Conservation (phyloP, 2,329 filamentous ascomycete genomes). For the Claviceps pusilla region DNA sequence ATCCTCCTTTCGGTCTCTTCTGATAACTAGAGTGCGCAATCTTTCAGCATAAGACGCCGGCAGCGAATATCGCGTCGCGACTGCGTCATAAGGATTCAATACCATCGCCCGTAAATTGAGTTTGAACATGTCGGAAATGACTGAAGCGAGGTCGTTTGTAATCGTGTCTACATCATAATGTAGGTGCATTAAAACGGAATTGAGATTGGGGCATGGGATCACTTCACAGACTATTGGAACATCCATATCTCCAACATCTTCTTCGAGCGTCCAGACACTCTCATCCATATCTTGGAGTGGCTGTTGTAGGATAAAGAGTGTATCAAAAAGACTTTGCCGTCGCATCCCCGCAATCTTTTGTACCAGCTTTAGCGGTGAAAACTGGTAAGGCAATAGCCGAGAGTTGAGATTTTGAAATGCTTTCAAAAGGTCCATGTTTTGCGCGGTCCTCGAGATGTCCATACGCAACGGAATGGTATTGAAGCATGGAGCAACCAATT, state of each 20-base stretch:
- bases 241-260: slow-evolving; percentile 53
- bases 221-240: slow-evolving; percentile 65
- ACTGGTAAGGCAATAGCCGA: slow-evolving; percentile 51
- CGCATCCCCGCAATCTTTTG: slow-evolving; percentile 34
- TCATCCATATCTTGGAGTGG: slow-evolving; percentile 39
- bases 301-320: slow-evolving; percentile 64
- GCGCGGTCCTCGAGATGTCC: slow-evolving; percentile 29
- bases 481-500: slow-evolving; percentile 77
- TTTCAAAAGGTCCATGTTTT: slow-evolving; percentile 43
- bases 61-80: not conserved
- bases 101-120: slow-evolving; percentile 14
- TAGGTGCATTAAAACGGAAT: slow-evolving; percentile 43
- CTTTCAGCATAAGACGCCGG: not conserved
- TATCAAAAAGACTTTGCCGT: slow-evolving; percentile 55
- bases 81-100: slow-evolving; percentile 12
- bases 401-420: slow-evolving; percentile 47
- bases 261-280: slow-evolving; percentile 39
- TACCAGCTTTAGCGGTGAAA: slow-evolving; percentile 59
- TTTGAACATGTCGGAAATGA: slow-evolving; percentile 18
- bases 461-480: slow-evolving; percentile 68
- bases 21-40: slow-evolving; percentile 11
- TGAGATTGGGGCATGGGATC: slow-evolving; percentile 34
- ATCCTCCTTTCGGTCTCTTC: slow-evolving; percentile 9
- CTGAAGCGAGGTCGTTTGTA: slow-evolving; percentile 12
- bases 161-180: slow-evolving; percentile 42